A percentile compares a stretch with the other conserved stretches of the same genome.
These are phyloP conservation scores for Cucumis sativus DNA, from an alignment of 306 rosid species.

Conservation along the genomic window DNA sequence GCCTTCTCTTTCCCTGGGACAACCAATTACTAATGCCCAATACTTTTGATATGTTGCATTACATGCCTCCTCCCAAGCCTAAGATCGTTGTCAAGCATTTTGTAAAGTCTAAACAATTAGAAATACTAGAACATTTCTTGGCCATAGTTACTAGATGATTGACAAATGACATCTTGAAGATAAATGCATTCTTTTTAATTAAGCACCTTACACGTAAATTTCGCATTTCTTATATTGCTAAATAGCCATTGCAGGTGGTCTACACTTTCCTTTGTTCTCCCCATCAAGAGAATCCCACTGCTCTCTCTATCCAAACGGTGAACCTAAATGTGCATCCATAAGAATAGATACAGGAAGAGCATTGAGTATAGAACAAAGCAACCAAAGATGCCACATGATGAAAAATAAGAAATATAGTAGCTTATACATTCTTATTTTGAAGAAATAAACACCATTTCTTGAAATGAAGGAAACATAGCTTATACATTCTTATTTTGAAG, in stretches of 20 bases:
- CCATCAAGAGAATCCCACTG: conserved; percentile 72
- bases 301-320: conserved; percentile 91
- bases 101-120: background rate
- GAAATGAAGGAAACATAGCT: background rate
- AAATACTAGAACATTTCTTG: background rate
- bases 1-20: conserved; percentile 80
- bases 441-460: background rate
- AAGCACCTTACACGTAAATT: conserved; percentile 54
- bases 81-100: conserved; percentile 3
- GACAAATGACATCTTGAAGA: background rate
- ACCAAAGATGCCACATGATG: background rate
- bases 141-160: background rate
- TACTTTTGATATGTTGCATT: conserved; percentile 63
- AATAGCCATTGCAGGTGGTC: conserved; percentile 52
- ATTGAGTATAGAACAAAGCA: background rate
- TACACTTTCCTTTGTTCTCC: conserved; percentile 72
- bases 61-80: conserved; percentile 83
- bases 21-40: conserved; percentile 90
- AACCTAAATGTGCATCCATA: conserved; percentile 36
- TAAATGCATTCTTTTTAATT: background rate
- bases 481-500: background rate
- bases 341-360: background rate
- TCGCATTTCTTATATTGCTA: conserved; percentile 37
- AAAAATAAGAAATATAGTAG: background rate
- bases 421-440: background rate